A percentile compares a stretch with the other conserved stretches of the same genome.
Conservation (phyloP, 495 filamentous ascomycete genomes). For the Chaetomium fimeti region DNA sequence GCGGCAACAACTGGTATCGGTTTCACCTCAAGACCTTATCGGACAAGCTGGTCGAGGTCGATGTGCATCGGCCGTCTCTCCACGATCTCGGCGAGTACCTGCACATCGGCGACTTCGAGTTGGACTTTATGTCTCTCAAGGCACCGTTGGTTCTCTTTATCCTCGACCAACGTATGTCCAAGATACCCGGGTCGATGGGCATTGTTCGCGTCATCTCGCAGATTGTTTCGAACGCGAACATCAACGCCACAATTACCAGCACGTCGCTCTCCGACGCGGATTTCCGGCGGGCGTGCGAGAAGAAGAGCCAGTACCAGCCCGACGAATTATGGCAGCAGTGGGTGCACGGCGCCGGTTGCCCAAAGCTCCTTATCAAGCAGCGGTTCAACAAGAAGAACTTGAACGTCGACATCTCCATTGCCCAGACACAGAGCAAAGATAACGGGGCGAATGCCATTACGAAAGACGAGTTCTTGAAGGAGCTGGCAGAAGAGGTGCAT, state of each 20-base stretch:
- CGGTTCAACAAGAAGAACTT: constrained; percentile 97
- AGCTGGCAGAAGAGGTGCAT: constrained; percentile 73
- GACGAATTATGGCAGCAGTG: constrained; percentile 92
- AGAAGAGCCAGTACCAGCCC: constrained; percentile 76
- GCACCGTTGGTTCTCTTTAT: constrained; percentile 90
- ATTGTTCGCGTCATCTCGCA: constrained; percentile 80
- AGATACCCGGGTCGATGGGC: constrained; percentile 77
- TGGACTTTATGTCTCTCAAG: constrained; percentile 89
- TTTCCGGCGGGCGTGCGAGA: constrained; percentile 82
- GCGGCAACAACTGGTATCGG: constrained; percentile 90
- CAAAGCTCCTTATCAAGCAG: constrained; percentile 77
- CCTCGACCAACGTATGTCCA: constrained; percentile 83
- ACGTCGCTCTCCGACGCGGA: constrained; percentile 68
- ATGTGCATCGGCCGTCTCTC: constrained; percentile 79
- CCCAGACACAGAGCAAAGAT: constrained; percentile 63
- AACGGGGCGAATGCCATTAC: constrained; percentile 45
- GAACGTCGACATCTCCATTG: constrained; percentile 88
- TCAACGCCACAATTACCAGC: constrained; percentile 69
- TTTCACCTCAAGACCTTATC: constrained; percentile 85
- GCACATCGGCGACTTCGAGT: constrained; percentile 73
- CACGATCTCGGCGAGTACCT: constrained; percentile 74
- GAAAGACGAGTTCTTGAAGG: constrained; percentile 73
- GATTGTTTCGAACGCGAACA: constrained; percentile 77
- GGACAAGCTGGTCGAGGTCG: constrained; percentile 76
- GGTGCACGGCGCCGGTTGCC: constrained; percentile 84